Base-by-base conservation (phyloP, 345 rosid genomes). In the Euphorbia peplus region DNA sequence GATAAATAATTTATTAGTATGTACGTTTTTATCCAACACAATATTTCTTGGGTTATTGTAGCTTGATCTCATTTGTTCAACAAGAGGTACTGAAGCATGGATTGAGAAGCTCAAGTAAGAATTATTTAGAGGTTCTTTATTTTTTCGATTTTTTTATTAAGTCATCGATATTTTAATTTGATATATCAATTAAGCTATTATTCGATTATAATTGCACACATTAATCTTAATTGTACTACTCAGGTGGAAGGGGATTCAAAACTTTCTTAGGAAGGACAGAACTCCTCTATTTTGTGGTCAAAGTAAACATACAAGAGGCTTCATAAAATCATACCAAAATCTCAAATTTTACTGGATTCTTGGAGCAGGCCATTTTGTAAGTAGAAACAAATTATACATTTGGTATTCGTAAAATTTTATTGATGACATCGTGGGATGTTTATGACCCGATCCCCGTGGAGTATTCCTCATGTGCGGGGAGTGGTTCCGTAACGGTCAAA, bases 291-390 rank as follows among this genome's bases (percentile, higher is more conserved):
- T 67, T 15, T 93, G 98, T 60, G 87, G 83, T 32, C 67, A 47
- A 2, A 82, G 73, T 18, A 47, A 11, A 37, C 5, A 4, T 15
- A 86, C 89, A 32, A 85, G 67, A 83, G 98, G 89, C 25, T 93
- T 93, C 81, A 70, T 71, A 57, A 91, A 81, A 71, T 83, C 95
- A 1, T 84, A 82, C 82, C 79, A 88, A 72, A 93, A 91, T 74
- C 78, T 93, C 14, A 87, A 83, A 24, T 91, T 93, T 10, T 91
- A 82, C 67, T 93, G 98, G 98, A 88, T 93, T 80, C 91, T 93
- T 69, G 89, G 87, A 47, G 93, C 97, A 15, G 98, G 98, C 61
- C 98, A 93, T 75, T 93, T 87, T 81, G 98, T 93, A 84, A 90
- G 96, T 75, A 52, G 53, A 42, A 26, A 13, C 1, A 28, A 13